phyloP scores from a whole-genome alignment of 2,329 filamentous ascomycete genomes.

The Metarhizium humberi region DNA sequence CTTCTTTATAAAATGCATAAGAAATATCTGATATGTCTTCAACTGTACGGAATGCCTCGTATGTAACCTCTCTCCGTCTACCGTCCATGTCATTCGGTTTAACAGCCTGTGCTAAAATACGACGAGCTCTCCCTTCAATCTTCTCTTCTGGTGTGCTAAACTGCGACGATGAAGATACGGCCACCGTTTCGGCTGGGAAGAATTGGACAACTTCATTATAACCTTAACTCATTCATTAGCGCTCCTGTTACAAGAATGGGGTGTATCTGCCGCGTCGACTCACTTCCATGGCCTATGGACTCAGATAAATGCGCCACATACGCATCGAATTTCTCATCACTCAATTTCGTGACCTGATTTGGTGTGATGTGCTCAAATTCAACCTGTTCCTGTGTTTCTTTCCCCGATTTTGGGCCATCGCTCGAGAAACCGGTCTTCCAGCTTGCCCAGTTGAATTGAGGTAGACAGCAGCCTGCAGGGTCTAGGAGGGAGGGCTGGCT shows the following conservation, averaged over 20 bases:
- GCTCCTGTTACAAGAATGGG: neutral
- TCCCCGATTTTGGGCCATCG: slow-evolving; percentile 8
- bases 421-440: slow-evolving; percentile 50
- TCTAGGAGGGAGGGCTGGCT: slow-evolving; percentile 28
- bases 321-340: slow-evolving; percentile 48
- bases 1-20: slow-evolving; percentile 21
- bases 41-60: slow-evolving; percentile 21
- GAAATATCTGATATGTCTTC: slow-evolving; percentile 23
- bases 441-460: slow-evolving; percentile 55
- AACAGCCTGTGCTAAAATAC: slow-evolving; percentile 13
- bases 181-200: slow-evolving; percentile 22
- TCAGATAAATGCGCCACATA: slow-evolving; percentile 44
- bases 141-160: slow-evolving; percentile 17
- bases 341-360: slow-evolving; percentile 53
- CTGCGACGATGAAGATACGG: slow-evolving; percentile 6
- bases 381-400: slow-evolving; percentile 7
- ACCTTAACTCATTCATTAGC: slow-evolving; percentile 9
- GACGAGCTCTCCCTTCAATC: slow-evolving; percentile 12
- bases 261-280: slow-evolving; percentile 1
- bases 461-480: slow-evolving; percentile 3
- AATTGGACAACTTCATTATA: slow-evolving; percentile 21
- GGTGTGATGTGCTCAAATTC: slow-evolving; percentile 48
- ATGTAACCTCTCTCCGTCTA: slow-evolving; percentile 5
- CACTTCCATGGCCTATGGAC: slow-evolving; percentile 24
- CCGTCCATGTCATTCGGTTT: neutral